A percentile compares a stretch with the other conserved stretches of the same genome.
phyloP scores from a whole-genome alignment of 176 grass and related monocot species.

The Alopecurus myosuroides region DNA sequence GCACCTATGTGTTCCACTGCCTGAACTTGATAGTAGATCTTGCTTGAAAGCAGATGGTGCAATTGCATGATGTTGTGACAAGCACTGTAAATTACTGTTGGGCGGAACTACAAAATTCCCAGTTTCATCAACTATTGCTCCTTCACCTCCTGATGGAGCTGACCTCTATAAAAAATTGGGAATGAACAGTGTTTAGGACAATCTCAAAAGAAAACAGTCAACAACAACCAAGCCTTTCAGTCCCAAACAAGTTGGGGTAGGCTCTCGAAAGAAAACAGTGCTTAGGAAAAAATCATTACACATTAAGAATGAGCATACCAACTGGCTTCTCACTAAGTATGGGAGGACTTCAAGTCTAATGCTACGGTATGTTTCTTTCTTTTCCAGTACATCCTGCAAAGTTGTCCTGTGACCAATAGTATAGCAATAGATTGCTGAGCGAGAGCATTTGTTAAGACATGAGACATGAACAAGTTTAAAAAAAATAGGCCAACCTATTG shows the following conservation, averaged over 20 bases:
- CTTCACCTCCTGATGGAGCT: slow-evolving; percentile 43
- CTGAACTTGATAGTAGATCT: slow-evolving; percentile 18
- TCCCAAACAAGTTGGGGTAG: no score
- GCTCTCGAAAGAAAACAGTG: not conserved
- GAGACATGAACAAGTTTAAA: not conserved
- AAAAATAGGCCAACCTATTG: slow-evolving; percentile 59
- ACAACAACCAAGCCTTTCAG: no score
- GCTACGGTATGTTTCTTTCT: slow-evolving; percentile 73
- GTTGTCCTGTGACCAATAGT: slow-evolving; percentile 54
- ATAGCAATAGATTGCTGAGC: not conserved
- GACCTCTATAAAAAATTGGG: slow-evolving; percentile 63
- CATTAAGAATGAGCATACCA: slow-evolving; percentile 58
- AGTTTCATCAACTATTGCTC: slow-evolving; percentile 42
- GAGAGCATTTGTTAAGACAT: not conserved
- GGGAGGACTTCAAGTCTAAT: slow-evolving; percentile 90
- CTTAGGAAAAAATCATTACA: not conserved
- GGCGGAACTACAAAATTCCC: slow-evolving; percentile 38
- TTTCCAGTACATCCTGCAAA: slow-evolving; percentile 76
- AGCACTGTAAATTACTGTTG: slow-evolving; percentile 63
- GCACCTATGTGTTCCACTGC: slow-evolving; percentile 56
- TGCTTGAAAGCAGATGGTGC: slow-evolving; percentile 77
- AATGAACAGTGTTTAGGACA: not conserved
- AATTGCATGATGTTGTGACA: slow-evolving; percentile 69
- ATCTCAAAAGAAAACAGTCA: not conserved
- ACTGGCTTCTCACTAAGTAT: slow-evolving; percentile 79